Evolutionary conservation across 345 rosid genomes (phyloP), one percentile per base, ranked within the genome.

Genomic region (Hirschfeldia incana): DNA sequence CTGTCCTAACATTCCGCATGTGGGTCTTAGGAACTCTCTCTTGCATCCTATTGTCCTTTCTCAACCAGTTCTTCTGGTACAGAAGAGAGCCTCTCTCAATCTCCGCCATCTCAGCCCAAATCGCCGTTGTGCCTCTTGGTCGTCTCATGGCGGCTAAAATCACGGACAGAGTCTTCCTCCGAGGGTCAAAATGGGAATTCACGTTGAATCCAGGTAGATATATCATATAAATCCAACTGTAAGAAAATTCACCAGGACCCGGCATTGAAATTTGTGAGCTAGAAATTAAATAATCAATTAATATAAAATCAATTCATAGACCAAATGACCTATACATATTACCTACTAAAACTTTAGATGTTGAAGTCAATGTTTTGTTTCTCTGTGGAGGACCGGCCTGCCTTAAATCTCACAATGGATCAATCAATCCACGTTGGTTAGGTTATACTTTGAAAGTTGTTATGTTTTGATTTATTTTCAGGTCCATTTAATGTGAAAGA

Each of bases 401-500:
- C 51, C 51, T 44, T 11, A 12, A 44, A 44, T 44, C 5, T 44
- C 53, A 46, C 15, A 46, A 46, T 46, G 53, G 15, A 46, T 46
- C 53, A 51, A 51, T 51, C 21, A 30, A 5, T 63, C 12, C 26
- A 63, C 39, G 9, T 64, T 64, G 67, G 13, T 64, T 64, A 32
- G 26, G 8, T 3, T 3, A 64, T 7, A 64, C 49, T 42, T 10
- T 33, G 42, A 33, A n/a, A 65, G 44, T 36, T 8, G 30, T 13
- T 12, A 37, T 32, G 4, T 16, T 27, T 29, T 57, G 42, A 12
- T 39, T 27, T 1, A 28, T 60, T 29, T 53, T 32, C 65, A 80
- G 99, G 99, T 11, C 98, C 99, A 1, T 95, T 93, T 81, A 93
- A 95, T 72, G 94, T 93, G 33, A 95, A 95, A 82, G 99, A 95